These are phyloP conservation scores for Geoglossum glabrum DNA, from an alignment of 495 filamentous ascomycete species.

Conservation along the genomic window DNA sequence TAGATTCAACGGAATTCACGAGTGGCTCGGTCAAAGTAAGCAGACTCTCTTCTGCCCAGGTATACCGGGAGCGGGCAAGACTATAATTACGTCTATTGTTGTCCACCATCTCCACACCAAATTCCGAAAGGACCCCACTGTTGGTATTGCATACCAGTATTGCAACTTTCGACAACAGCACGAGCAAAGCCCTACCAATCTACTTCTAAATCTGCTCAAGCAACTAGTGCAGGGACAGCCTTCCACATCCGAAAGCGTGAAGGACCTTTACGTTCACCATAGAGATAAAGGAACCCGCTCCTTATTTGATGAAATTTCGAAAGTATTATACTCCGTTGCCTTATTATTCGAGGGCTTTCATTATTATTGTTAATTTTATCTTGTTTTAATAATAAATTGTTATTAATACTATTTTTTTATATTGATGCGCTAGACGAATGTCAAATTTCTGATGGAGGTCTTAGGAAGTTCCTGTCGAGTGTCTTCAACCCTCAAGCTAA, in stretches of 20 bases:
- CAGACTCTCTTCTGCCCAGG: no score
- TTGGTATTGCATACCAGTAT: constrained; percentile 3
- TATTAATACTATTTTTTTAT: no score
- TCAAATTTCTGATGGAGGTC: background rate
- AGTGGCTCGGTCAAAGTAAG: no score
- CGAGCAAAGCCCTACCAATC: constrained; percentile 2
- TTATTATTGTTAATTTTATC: no score
- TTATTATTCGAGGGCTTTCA: background rate
- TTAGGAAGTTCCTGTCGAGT: constrained; percentile 3
- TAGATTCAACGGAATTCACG: no score
- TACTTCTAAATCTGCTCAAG: constrained; percentile 2
- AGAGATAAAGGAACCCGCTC: background rate
- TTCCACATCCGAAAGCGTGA: background rate
- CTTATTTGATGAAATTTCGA: background rate
- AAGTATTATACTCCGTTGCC: background rate
- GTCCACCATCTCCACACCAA: background rate
- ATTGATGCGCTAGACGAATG: constrained; percentile 18
- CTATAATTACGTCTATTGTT: no score
- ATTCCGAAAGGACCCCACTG: background rate
- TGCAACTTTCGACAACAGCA: constrained; percentile 5
- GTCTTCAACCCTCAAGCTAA: constrained; percentile 3
- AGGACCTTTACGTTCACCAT: background rate
- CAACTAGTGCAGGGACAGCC: background rate
- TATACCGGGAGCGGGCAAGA: no score
- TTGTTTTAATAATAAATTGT: no score